Evolutionary conservation across 2,329 filamentous ascomycete genomes (phyloP), one percentile per base, ranked within the genome.

Genomic region (Atkinsonella texensis): DNA sequence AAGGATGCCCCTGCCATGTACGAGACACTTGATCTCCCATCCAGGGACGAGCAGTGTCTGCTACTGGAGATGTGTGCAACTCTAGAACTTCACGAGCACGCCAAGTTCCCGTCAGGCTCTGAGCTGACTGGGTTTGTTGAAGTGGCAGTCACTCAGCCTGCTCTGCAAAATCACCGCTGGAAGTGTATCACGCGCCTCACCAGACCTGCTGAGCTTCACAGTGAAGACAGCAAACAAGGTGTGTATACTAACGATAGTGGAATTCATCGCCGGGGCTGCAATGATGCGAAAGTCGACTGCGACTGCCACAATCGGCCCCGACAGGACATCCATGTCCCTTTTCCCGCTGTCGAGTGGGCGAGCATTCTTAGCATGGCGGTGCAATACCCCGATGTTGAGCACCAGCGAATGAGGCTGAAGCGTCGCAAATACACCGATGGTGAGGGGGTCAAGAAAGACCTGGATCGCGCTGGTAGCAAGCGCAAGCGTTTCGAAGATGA

Each of bases 61-160:
- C 74, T 83, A 38, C 68, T 84, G 55, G 79, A 84, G 65, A 79
- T 83, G 69, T 79, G 81, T 54, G 73, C 77, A 4, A 78, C 78
- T 1, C 70, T 84, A 7, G 75, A 81, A 55, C 64, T 83, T 2
- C 76, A 80, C 60, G 72, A 79, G 55, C 74, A 74, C 45, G 73
- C 72, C 57, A 73, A 74, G 52, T 80, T 82, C 58, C 79, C 79
- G 4, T 67, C 71, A 11, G 75, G 77, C n/a, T 79, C 79, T 4
- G 76, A 81, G 59, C 73, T 84, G 51, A 74, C 79, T 55, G 77
- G 76, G 52, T 74, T 78, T 54, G 75, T 81, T 35, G 76, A 83
- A 64, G 72, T 84, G 51, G 73, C 72, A 52, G 74, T 84, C 52
- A 75, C 76, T 53, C 73, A 76, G 55, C 72, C 70, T 15, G 70